Percentiles rank a stretch among this genome's conserved stretches.
These are phyloP conservation scores for Apiospora aurea DNA, from an alignment of 2,329 filamentous ascomycete species.

Conservation along the genomic window DNA sequence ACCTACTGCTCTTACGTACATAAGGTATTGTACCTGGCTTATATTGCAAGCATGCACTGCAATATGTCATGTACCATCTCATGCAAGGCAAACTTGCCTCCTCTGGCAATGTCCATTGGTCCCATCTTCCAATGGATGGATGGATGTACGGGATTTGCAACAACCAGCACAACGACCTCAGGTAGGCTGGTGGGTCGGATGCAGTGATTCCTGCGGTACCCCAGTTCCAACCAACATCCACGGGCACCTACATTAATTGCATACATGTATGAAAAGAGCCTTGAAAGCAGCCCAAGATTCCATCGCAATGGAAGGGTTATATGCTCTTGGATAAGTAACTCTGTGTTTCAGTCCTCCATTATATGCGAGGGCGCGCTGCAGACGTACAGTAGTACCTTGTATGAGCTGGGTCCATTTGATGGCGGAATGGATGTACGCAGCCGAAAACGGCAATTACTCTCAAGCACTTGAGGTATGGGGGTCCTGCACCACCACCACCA, in stretches of 20 bases:
- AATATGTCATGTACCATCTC: background rate
- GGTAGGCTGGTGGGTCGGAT: background rate
- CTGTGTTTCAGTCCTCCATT: too few relatives aligned
- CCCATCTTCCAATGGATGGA: background rate
- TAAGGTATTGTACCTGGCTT: background rate
- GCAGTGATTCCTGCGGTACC: background rate
- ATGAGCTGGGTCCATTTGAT: background rate
- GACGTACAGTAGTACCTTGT: background rate
- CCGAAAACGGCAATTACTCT: constrained; percentile 11
- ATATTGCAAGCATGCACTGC: background rate
- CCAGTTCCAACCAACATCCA: background rate
- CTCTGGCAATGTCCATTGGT: background rate
- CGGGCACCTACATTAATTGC: background rate
- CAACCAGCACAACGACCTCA: background rate
- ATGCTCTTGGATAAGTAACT: background rate
- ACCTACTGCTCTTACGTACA: background rate
- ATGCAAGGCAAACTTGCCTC: background rate
- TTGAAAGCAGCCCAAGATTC: too few relatives aligned
- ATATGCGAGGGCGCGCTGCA: background rate
- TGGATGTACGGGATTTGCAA: background rate
- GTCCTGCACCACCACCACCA: constrained; percentile 4
- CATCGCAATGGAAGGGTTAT: too few relatives aligned
- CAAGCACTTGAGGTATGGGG: background rate
- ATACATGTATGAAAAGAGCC: background rate
- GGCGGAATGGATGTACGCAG: constrained; percentile 12